Evolutionary conservation across 495 filamentous ascomycete genomes (phyloP).

Genomic region (Amorphotheca resinae): DNA sequence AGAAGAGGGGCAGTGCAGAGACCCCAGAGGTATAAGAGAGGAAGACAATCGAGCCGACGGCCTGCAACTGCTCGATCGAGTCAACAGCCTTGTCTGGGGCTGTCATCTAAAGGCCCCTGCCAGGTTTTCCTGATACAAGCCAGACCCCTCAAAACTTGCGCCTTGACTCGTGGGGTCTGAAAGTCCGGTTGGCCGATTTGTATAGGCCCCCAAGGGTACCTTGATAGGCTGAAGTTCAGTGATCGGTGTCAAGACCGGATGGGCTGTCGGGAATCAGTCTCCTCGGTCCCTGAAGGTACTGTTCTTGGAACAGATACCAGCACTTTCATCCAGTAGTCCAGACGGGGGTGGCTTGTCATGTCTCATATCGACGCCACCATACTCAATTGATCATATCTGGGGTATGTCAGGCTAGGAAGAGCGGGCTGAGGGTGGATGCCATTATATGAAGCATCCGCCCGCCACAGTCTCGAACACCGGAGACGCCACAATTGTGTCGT

Average conservation of each 20-base stretch:
- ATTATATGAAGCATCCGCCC: conserved; percentile 16
- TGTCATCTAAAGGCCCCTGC: conserved; percentile 15
- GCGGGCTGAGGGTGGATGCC: conserved; percentile 16
- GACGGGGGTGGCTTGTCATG: conserved; percentile 19
- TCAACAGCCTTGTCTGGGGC: conserved; percentile 16
- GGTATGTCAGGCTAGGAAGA: conserved; percentile 17
- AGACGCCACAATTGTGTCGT: background rate
- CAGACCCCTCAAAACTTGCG: conserved; percentile 19
- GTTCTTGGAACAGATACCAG: conserved; percentile 9
- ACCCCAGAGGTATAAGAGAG: conserved; percentile 23
- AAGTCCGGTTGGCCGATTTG: conserved; percentile 9
- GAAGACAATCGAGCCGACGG: conserved; percentile 13
- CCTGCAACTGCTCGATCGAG: conserved; percentile 13
- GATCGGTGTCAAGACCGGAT: conserved; percentile 10
- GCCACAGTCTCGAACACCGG: background rate
- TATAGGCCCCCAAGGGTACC: conserved; percentile 10
- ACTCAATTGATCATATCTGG: conserved; percentile 16
- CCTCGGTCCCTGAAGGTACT: no score
- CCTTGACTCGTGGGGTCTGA: conserved; percentile 18
- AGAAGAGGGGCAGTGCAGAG: conserved; percentile 23
- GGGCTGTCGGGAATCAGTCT: conserved; percentile 1
- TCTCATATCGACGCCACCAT: conserved; percentile 17
- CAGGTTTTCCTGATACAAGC: conserved; percentile 22
- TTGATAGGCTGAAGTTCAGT: conserved; percentile 14
- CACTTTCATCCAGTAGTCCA: conserved; percentile 14